Percentiles rank a stretch among this genome's conserved stretches.
phyloP scores from a whole-genome alignment of 768 basidiomycete genomes.

The Cystofilobasidium capitatum region DNA sequence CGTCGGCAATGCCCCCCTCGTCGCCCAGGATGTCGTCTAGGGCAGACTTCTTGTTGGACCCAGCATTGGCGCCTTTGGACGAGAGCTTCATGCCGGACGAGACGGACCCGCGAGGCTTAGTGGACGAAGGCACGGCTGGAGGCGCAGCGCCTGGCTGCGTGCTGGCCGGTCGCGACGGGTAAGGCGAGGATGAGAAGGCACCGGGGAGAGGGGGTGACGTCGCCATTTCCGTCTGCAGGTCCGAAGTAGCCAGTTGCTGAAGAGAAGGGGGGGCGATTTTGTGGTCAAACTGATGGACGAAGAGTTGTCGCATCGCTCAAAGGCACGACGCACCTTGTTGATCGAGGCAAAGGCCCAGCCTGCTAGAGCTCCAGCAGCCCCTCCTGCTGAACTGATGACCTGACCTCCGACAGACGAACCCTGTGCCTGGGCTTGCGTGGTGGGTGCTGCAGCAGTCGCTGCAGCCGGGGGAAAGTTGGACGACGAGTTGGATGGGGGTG shows the following conservation, averaged over 20 bases:
- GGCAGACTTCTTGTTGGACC: conserved; percentile 9
- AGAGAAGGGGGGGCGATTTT: conserved; percentile 2
- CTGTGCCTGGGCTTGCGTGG: conserved; percentile 35
- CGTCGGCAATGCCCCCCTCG: conserved; percentile 40
- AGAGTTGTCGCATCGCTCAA: not conserved
- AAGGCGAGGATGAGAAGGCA: conserved; percentile 41
- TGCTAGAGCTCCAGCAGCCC: conserved; percentile 81
- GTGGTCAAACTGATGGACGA: not conserved
- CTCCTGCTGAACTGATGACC: conserved; percentile 64
- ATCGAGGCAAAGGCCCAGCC: conserved; percentile 93
- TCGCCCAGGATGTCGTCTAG: conserved; percentile 25
- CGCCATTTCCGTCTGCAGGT: conserved; percentile 55
- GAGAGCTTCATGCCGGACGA: conserved; percentile 24
- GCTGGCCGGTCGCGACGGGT: conserved; percentile 41
- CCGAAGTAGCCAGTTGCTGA: conserved; percentile 56
- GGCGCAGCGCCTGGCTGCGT: conserved; percentile 18
- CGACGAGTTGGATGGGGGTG: conserved; percentile 23
- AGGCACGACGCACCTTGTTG: conserved; percentile 57
- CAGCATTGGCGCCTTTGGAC: conserved; percentile 12
- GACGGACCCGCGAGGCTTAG: not conserved
- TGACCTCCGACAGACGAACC: conserved; percentile 30
- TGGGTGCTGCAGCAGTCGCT: conserved; percentile 33
- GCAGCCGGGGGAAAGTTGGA: conserved; percentile 27
- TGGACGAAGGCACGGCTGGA: conserved; percentile 28
- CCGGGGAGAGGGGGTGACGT: conserved; percentile 17